Conservation (phyloP, 805 yeast species). For the Zygosaccharomyces gambellarensis region DNA sequence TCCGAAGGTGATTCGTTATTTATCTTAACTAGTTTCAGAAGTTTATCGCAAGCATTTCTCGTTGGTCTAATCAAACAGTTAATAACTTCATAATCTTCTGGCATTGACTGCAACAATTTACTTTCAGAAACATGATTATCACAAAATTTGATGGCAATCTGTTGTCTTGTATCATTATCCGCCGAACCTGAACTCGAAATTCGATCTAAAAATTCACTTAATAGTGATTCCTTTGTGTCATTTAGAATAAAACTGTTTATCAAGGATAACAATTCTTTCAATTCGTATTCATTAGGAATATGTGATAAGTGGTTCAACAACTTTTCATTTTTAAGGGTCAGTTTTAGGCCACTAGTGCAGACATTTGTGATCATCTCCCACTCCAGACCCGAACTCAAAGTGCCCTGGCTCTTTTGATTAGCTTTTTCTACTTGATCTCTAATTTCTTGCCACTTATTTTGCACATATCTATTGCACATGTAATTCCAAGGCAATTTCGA, state of each 20-base stretch:
- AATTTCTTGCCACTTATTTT: constrained; percentile 18
- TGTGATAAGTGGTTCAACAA: constrained; percentile 20
- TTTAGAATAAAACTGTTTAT: constrained; percentile 13
- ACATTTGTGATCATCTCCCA: constrained; percentile 28
- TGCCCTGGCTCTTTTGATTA: constrained; percentile 29
- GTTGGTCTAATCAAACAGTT: constrained; percentile 30
- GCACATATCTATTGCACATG: constrained; percentile 10
- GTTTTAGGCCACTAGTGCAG: constrained; percentile 19
- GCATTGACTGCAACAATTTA: constrained; percentile 14
- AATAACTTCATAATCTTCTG: constrained; percentile 15
- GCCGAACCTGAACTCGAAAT: constrained; percentile 19
- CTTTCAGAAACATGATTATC: constrained; percentile 20
- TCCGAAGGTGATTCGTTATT: constrained; percentile 13
- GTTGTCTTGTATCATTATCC: constrained; percentile 21
- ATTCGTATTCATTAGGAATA: constrained; percentile 13
- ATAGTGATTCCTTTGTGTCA: constrained; percentile 9
- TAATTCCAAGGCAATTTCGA: constrained; percentile 16
- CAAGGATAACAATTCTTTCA: constrained; percentile 16
- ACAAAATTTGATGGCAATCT: constrained; percentile 23
- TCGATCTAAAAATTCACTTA: constrained; percentile 6
- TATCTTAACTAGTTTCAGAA: constrained; percentile 18
- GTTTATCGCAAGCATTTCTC: constrained; percentile 23
- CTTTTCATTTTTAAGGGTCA: constrained; percentile 28
- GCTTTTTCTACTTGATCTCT: constrained; percentile 17
- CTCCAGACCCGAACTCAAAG: constrained; percentile 21